Base-by-base conservation (phyloP, 1,284 basidiomycete species). In the Hypsizygus ulmarius region DNA sequence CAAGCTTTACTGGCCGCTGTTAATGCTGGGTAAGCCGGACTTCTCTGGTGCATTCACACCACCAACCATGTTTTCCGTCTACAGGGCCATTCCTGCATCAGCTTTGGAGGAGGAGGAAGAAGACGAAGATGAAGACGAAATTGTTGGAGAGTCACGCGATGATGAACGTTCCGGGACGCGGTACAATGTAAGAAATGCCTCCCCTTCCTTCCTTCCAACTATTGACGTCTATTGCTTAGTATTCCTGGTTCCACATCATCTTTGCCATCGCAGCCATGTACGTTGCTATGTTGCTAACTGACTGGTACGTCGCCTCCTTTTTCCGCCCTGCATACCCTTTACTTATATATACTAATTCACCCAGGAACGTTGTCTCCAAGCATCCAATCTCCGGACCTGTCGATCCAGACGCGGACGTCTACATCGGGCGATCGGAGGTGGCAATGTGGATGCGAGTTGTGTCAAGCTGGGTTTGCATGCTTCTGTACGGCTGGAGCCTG, bases 371-470 rank as follows among this genome's bases (percentile, higher is more conserved):
- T 34, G 79, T 91, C 25, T 78, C 79, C 44, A 74, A 76, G 48
- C 65, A 70, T 45, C 72, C 74, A 15, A 67, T 77, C 32, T 63
- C 67, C 39, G 69, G 70, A 35, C 63, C 70, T 43, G 65, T 64
- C 12, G 75, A 80, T 53, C 75, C 76, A 32, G 78, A 79, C 45
- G 76, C 82, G 29, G 88, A 96, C 58, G 93, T 97, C 29, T 94
- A 92, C 68, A 98, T 99, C 49, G 96, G 96, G 16, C 83, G 93
- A 39, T 96, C 93, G 8, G 90, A 94, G 63, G 88, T 91, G 3
- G 93, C 96, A 2, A 99, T 99, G 96, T 99, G 97, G 96, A 98
- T 98, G 91, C 78, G 97, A 4, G 81, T 98, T 38, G 88, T 98
- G 29, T 95, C 92, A 39, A 90, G 90, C 59, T 99, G 95, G 94